These are phyloP conservation scores for Eucalyptus erythrocorys DNA, from an alignment of 345 rosid genomes.

Conservation along the genomic window DNA sequence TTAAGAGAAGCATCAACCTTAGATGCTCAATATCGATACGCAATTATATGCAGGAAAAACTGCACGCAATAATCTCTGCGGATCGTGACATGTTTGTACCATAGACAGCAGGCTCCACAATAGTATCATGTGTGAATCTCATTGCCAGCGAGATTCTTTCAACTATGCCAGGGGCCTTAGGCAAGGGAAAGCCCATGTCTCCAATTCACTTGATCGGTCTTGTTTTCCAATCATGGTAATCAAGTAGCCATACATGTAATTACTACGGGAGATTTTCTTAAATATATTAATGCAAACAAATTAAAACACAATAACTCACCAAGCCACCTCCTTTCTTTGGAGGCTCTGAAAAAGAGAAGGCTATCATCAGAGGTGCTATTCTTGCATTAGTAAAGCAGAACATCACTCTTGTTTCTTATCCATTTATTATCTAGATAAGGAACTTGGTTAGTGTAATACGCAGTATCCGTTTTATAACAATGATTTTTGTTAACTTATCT, in stretches of 20 bases:
- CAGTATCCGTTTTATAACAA: not conserved
- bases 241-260: not conserved
- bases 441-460: not conserved
- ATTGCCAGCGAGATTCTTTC: not conserved
- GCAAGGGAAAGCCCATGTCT: not conserved
- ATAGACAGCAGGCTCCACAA: not conserved
- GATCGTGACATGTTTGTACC: not conserved
- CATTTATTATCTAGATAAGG: not conserved
- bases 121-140: not conserved
- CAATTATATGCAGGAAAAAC: not conserved
- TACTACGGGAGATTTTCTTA: not conserved
- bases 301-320: not conserved
- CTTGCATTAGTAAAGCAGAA: not conserved
- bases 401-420: not conserved
- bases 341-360: not conserved
- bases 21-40: not conserved
- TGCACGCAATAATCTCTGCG: not conserved
- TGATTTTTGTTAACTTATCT: not conserved
- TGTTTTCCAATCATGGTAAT: not conserved
- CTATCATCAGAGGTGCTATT: not conserved
- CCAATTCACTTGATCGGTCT: not conserved
- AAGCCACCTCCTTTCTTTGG: not conserved
- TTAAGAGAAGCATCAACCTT: not conserved
- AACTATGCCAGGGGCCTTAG: not conserved
- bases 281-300: not conserved